Evolutionary conservation across 225 moss, liverwort and hornwort genomes (phyloP).

Genomic region (Anthoceros angustus): DNA sequence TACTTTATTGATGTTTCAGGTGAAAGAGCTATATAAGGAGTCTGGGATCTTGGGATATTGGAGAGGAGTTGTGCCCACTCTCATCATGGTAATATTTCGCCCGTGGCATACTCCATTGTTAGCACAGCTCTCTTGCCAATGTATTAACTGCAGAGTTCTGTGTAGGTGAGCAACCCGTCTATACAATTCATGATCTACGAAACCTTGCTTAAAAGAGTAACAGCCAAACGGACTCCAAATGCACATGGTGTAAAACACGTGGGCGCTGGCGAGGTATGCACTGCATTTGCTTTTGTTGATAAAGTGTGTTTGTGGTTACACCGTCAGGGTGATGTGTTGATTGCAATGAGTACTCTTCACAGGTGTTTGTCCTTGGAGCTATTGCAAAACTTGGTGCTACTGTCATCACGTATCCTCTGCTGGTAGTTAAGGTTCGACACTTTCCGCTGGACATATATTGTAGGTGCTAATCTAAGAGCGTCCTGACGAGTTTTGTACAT

Average conservation of each 20-base stretch:
- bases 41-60: constrained; percentile 53
- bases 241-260: constrained; percentile 39
- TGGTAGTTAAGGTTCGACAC: constrained; percentile 60
- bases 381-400: constrained; percentile 94
- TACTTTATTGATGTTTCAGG: constrained; percentile 17
- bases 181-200: constrained; percentile 68
- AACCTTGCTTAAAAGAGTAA: constrained; percentile 48
- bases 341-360: background rate
- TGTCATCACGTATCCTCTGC: constrained; percentile 82
- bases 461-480: background rate
- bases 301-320: background rate
- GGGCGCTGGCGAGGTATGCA: constrained; percentile 45
- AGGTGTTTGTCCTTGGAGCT: constrained; percentile 76
- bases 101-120: background rate
- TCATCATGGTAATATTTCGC: constrained; percentile 40
- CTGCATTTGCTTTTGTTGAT: background rate
- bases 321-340: background rate
- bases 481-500: background rate
- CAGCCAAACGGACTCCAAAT: constrained; percentile 38
- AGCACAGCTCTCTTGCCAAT: background rate
- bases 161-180: constrained; percentile 63
- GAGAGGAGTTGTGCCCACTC: constrained; percentile 68
- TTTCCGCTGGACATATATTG: background rate
- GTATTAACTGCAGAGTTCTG: background rate
- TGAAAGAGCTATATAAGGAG: constrained; percentile 33